Base-by-base conservation (phyloP, 768 basidiomycete species). In the Boletus rex-veris region DNA sequence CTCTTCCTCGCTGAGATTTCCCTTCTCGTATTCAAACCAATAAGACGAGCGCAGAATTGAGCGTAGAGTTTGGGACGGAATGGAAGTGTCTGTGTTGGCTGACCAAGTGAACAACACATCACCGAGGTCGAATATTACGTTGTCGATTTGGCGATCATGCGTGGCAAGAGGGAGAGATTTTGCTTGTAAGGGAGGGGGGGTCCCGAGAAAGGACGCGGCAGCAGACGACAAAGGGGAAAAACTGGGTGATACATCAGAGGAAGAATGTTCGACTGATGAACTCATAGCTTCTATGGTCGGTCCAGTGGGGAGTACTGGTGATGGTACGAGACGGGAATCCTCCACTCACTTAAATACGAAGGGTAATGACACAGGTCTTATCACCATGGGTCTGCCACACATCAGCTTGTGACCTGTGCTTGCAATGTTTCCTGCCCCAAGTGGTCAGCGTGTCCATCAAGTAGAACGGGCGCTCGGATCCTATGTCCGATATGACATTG, bases 21-120 rank as follows among this genome's bases (percentile, higher is more conserved):
- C 62, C 28, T 64, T 64, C 12, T 64, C 62, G 31, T 64, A 62
- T 37, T 62, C 63, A 7, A 64, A 64, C 62, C 63, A 64, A 0
- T 33, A 55, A 11, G 47, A 51, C 18, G 62, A 65, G 6, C 50
- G 57, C 10, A 64, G 37, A 16, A 64, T 59, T 1, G 41, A 43
- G 21, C 52, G 50, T 1, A 64, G 18, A 1, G 36, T 62, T 19
- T 45, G 4, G 7, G 63, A 31, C 8, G 59, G 47, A 46, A 64
- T 45, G 18, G 62, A 58, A 3, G 52, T 58, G 24, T 38, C 47
- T 1, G 56, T 55, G 41, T 55, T 37, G 33, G 60, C 54, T 7
- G 59, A 64, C 63, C 62, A 63, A 4, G 63, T 62, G 35, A 65
- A 63, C 16, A 63, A 19, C 3, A 63, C 63, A 5, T 63, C 62